phyloP scores from a whole-genome alignment of 2,329 filamentous ascomycete genomes.

The Monosporascus ibericus region DNA sequence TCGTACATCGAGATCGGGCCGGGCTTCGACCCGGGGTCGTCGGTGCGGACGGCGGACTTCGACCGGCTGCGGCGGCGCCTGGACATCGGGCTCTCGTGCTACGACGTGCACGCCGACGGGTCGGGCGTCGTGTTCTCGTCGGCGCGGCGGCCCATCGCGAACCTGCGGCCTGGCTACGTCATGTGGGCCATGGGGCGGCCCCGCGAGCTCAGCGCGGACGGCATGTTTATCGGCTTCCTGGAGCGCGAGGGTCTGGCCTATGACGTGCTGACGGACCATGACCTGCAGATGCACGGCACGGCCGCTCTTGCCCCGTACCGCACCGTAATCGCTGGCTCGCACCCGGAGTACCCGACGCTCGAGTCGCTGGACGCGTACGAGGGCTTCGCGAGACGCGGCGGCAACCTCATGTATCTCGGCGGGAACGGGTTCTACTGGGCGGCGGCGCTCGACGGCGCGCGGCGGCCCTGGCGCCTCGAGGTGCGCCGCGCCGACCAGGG shows the following conservation, averaged over 20 bases:
- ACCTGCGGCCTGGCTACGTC: conserved; percentile 29
- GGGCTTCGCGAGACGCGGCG: conserved; percentile 22
- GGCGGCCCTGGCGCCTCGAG: conserved; percentile 25
- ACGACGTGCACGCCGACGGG: conserved; percentile 31
- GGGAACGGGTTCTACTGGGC: conserved; percentile 32
- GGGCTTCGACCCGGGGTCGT: background rate
- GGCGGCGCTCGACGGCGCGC: conserved; percentile 11
- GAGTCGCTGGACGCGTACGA: conserved; percentile 22
- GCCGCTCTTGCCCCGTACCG: conserved; percentile 13
- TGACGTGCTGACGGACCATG: conserved; percentile 31
- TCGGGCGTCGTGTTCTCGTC: conserved; percentile 27
- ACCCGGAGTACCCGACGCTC: conserved; percentile 28
- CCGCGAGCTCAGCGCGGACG: conserved; percentile 29
- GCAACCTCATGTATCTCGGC: conserved; percentile 30
- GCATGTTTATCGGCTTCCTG: conserved; percentile 28
- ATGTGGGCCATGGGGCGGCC: conserved; percentile 29
- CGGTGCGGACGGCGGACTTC: background rate
- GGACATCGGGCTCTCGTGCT: conserved; percentile 31
- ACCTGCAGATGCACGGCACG: conserved; percentile 21
- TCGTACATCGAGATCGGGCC: conserved; percentile 8
- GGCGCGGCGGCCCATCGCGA: conserved; percentile 29
- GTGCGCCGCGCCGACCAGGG: conserved; percentile 28
- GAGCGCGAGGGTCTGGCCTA: conserved; percentile 25
- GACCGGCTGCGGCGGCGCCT: conserved; percentile 21
- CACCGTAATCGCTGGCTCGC: conserved; percentile 24